These are phyloP conservation scores for Suhomyces yuchorum DNA, from an alignment of 1,139 yeast species.

Conservation along the genomic window DNA sequence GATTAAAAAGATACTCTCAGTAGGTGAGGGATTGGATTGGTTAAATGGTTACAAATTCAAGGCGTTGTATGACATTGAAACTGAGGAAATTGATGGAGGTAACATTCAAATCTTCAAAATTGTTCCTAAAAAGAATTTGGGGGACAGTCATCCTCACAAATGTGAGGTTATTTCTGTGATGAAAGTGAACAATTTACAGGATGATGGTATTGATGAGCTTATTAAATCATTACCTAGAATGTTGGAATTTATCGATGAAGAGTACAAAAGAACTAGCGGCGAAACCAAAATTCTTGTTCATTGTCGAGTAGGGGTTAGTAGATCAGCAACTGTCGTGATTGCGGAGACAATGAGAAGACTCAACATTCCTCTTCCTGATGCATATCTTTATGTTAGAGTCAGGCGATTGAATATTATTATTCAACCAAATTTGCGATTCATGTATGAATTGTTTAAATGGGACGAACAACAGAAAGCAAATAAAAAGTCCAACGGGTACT, in stretches of 20 bases:
- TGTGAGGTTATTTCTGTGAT: conserved; percentile 36
- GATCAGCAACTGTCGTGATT: conserved; percentile 52
- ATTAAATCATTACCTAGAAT: conserved; percentile 38
- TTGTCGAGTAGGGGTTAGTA: conserved; percentile 54
- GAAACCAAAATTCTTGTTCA: conserved; percentile 44
- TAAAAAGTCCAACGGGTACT: conserved; percentile 27
- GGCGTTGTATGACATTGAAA: conserved; percentile 26
- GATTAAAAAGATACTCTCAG: conserved; percentile 76
- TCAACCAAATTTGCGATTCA: conserved; percentile 50
- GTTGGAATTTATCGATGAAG: conserved; percentile 39
- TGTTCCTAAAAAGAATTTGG: conserved; percentile 8
- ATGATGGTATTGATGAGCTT: conserved; percentile 51
- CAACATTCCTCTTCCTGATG: conserved; percentile 39
- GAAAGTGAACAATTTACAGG: conserved; percentile 49
- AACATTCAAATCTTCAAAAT: conserved; percentile 38
- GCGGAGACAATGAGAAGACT: conserved; percentile 51
- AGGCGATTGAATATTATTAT: conserved; percentile 50
- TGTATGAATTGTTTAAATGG: conserved; percentile 55
- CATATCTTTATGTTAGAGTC: conserved; percentile 49
- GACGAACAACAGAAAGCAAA: conserved; percentile 36
- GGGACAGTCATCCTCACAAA: conserved; percentile 8
- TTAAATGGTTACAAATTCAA: conserved; percentile 35
- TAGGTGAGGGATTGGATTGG: conserved; percentile 84
- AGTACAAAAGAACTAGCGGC: conserved; percentile 30
- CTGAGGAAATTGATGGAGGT: conserved; percentile 32